Conservation (phyloP, 192 early-diverging fungal genomes). For the Diversispora eburnea region DNA sequence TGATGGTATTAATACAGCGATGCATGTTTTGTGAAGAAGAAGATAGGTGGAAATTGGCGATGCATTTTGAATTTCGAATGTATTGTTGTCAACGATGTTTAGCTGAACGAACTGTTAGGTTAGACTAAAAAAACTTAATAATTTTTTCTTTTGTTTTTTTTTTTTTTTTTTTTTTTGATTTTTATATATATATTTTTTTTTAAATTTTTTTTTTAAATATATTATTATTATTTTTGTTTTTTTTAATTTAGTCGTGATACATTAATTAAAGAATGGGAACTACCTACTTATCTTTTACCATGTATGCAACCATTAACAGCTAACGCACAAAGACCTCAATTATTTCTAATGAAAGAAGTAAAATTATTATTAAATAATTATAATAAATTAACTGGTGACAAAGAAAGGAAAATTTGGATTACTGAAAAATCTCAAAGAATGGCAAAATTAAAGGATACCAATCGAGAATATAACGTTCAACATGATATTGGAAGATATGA, state of each 20-base stretch:
- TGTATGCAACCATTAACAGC: background rate
- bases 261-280: slow-evolving; percentile 8
- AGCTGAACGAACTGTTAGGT: background rate
- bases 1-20: background rate
- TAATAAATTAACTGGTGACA: background rate
- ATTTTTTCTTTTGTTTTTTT: background rate
- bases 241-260: background rate
- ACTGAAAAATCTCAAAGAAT: background rate
- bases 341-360: background rate
- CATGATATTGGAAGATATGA: slow-evolving; percentile 12
- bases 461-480: background rate
- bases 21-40: slow-evolving; percentile 12
- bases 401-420: background rate
- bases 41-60: background rate
- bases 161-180: too few relatives aligned
- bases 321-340: background rate
- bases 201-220: too few relatives aligned
- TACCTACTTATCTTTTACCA: background rate
- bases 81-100: slow-evolving; percentile 7
- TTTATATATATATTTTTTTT: too few relatives aligned
- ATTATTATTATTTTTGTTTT: background rate
- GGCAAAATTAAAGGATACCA: background rate
- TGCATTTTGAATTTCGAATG: slow-evolving; percentile 21
- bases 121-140: background rate
- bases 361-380: background rate